Conservation (phyloP, 1,284 basidiomycete genomes). For the Pisolithus thermaeus region DNA sequence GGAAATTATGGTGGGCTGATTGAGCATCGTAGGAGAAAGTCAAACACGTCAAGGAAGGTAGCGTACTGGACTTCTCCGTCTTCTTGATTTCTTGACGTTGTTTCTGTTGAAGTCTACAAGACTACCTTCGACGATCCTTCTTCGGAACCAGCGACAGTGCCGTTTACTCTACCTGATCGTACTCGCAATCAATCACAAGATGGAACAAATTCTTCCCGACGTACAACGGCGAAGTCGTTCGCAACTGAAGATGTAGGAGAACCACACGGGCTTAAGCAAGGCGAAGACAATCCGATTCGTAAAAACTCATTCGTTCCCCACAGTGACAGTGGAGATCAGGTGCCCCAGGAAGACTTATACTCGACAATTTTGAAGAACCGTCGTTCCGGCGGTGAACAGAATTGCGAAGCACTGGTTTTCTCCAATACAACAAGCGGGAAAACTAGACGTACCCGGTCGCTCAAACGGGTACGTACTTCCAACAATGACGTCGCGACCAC, state of each 20-base stretch:
- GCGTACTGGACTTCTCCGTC: not conserved
- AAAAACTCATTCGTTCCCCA: too few relatives aligned
- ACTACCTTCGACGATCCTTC: slow-evolving; percentile 19
- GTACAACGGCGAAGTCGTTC: not conserved
- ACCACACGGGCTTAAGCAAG: not conserved
- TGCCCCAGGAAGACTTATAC: too few relatives aligned
- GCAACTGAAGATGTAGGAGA: not conserved
- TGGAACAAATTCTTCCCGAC: not conserved
- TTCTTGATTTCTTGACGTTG: not conserved
- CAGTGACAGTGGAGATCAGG: too few relatives aligned
- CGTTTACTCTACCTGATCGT: not conserved
- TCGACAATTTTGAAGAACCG: too few relatives aligned
- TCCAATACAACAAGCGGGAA: too few relatives aligned
- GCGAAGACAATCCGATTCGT: not conserved
- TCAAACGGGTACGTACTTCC: too few relatives aligned
- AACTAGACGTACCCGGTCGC: too few relatives aligned
- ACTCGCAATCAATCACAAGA: not conserved
- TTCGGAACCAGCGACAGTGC: not conserved
- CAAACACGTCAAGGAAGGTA: slow-evolving; percentile 27
- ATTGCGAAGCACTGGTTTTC: too few relatives aligned
- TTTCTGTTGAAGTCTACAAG: slow-evolving; percentile 21
- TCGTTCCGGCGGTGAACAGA: too few relatives aligned
- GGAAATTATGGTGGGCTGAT: not conserved
- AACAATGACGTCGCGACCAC: too few relatives aligned
- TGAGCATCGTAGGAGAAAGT: slow-evolving; percentile 18